Evolutionary conservation across 331 rosid species (phyloP).

Genomic region (Acacia concinna): DNA sequence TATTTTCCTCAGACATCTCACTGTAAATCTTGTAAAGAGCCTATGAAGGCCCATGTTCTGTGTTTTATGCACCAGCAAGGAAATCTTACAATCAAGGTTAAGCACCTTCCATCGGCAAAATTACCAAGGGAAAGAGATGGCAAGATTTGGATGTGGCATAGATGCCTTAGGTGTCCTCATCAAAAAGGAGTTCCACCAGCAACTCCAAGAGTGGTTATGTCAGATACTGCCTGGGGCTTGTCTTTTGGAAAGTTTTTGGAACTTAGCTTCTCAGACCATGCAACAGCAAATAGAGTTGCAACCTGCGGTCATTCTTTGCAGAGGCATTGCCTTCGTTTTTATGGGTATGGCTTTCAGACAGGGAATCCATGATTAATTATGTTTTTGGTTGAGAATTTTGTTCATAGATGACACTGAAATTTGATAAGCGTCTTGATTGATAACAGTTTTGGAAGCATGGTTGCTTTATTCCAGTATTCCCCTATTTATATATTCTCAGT

Average conservation of each 20-base stretch:
- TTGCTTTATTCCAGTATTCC: slow-evolving; percentile 63
- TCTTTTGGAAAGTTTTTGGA: slow-evolving; percentile 81
- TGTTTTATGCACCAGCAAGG: slow-evolving; percentile 74
- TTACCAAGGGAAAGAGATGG: slow-evolving; percentile 70
- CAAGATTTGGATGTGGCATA: slow-evolving; percentile 83
- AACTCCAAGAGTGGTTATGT: slow-evolving; percentile 72
- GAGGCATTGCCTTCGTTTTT: slow-evolving; percentile 72
- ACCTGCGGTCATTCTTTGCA: slow-evolving; percentile 76
- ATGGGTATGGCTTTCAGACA: slow-evolving; percentile 46
- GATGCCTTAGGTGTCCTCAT: slow-evolving; percentile 64
- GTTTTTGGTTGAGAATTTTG: slow-evolving; percentile 6
- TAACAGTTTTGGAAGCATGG: slow-evolving; percentile 71
- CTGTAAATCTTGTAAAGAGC: slow-evolving; percentile 59
- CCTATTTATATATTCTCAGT: slow-evolving; percentile 65
- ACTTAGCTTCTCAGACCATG: slow-evolving; percentile 71
- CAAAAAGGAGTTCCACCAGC: slow-evolving; percentile 74
- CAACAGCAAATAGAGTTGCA: slow-evolving; percentile 71
- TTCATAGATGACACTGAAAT: neutral
- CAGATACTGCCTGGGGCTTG: slow-evolving; percentile 81
- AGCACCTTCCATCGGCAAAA: slow-evolving; percentile 49
- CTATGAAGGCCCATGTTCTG: slow-evolving; percentile 52
- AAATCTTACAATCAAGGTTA: slow-evolving; percentile 65
- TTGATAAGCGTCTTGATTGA: neutral
- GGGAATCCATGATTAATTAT: slow-evolving; percentile 4
- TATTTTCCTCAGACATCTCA: slow-evolving; percentile 35